Conservation (phyloP, 257 asterid genomes). For the Salvia splendens region DNA sequence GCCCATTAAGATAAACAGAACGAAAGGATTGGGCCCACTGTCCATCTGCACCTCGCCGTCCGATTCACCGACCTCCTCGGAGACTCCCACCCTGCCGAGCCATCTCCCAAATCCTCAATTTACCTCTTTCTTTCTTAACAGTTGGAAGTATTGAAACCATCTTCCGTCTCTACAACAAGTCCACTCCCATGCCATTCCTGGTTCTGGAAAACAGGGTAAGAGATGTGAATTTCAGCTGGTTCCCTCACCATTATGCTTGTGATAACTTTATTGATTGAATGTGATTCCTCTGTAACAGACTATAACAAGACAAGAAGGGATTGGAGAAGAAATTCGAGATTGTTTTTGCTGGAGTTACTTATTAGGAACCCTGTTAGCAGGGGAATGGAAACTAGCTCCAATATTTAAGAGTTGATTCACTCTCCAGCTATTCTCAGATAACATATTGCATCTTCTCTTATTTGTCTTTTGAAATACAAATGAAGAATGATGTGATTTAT, state of each 20-base stretch:
- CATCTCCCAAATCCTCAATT: accelerated
- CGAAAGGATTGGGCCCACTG: too few species aligned
- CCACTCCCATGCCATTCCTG: too few species aligned
- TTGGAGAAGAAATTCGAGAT: slow-evolving; percentile 22
- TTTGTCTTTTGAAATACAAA: too few species aligned
- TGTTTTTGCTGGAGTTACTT: slow-evolving; percentile 25
- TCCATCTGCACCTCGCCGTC: accelerated
- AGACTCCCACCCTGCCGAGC: accelerated
- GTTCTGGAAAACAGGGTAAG: slow-evolving; percentile 46
- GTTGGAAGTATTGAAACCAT: too few species aligned
- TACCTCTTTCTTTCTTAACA: too few species aligned
- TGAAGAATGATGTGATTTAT: too few species aligned
- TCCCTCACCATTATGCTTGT: slow-evolving; percentile 12
- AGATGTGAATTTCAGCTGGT: not conserved
- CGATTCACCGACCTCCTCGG: too few species aligned
- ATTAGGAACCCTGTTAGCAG: slow-evolving; percentile 20
- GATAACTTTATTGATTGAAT: slow-evolving; percentile 5
- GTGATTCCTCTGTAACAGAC: slow-evolving; percentile 36
- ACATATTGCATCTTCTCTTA: not conserved
- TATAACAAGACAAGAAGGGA: slow-evolving; percentile 46
- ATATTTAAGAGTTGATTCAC: slow-evolving; percentile 23
- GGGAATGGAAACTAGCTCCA: slow-evolving; percentile 14
- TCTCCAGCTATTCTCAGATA: not conserved
- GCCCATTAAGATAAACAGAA: too few species aligned
- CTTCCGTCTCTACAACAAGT: too few species aligned